phyloP scores from a whole-genome alignment of 2,329 filamentous ascomycete genomes.

The Alternaria rosae region DNA sequence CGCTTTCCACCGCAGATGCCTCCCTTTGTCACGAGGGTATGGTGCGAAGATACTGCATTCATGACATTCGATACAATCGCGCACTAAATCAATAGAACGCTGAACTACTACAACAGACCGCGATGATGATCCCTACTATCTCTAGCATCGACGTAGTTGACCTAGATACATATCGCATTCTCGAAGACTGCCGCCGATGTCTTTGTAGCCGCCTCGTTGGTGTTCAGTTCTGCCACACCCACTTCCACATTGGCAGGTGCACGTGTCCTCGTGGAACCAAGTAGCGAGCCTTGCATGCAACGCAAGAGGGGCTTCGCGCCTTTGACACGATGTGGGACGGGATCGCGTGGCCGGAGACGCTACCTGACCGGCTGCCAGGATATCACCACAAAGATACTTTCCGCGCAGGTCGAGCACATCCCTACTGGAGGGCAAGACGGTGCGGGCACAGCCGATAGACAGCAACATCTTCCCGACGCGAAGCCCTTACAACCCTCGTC shows the following conservation, averaged over 20 bases:
- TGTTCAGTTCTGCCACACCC: not conserved
- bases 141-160: accelerated
- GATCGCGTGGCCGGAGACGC: not conserved
- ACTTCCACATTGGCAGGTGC: not conserved
- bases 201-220: not conserved
- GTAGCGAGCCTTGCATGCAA: not conserved
- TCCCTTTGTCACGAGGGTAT: accelerated
- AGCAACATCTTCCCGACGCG: no score
- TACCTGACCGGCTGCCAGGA: not conserved
- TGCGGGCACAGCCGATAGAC: no score
- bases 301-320: not conserved
- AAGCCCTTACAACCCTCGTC: not conserved
- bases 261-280: not conserved
- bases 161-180: not conserved
- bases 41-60: accelerated
- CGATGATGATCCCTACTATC: accelerated
- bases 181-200: not conserved
- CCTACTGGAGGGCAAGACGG: not conserved
- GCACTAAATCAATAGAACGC: accelerated
- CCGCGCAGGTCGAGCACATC: not conserved
- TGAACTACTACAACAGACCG: not conserved
- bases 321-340: not conserved
- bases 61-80: not conserved
- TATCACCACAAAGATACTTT: not conserved
- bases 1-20: not conserved